These are phyloP conservation scores for Phytopythium mirpurense DNA, from an alignment of 352 stramenopile genomes.

Conservation along the genomic window DNA sequence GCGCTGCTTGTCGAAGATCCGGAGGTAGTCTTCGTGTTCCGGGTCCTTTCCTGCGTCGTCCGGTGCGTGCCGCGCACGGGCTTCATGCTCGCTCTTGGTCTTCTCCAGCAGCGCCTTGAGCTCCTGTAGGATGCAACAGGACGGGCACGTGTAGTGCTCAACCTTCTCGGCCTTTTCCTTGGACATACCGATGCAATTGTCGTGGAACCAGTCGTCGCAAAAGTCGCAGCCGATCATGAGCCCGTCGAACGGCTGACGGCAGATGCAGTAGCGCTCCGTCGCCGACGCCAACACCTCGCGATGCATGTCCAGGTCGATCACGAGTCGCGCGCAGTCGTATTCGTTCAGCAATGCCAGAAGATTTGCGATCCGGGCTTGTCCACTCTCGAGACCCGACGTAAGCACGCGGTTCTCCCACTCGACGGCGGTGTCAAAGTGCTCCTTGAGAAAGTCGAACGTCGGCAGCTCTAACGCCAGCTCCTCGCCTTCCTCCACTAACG, in stretches of 20 bases:
- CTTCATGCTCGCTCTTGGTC: slow-evolving; percentile 50
- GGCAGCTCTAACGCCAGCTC: slow-evolving; percentile 71
- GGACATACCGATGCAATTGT: slow-evolving; percentile 87
- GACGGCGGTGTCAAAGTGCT: slow-evolving; percentile 67
- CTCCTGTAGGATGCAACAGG: slow-evolving; percentile 89
- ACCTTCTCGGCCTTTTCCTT: slow-evolving; percentile 93
- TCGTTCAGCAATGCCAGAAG: slow-evolving; percentile 71
- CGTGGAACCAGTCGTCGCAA: slow-evolving; percentile 89
- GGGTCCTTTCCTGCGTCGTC: background rate
- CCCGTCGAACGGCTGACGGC: slow-evolving; percentile 85
- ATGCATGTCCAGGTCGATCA: slow-evolving; percentile 88
- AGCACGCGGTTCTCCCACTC: slow-evolving; percentile 81
- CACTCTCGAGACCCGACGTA: slow-evolving; percentile 68
- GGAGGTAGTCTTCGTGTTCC: slow-evolving; percentile 62
- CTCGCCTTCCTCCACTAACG: slow-evolving; percentile 77
- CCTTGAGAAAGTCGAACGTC: slow-evolving; percentile 74
- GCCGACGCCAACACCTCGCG: slow-evolving; percentile 89
- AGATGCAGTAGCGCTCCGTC: slow-evolving; percentile 90
- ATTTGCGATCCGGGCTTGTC: slow-evolving; percentile 67
- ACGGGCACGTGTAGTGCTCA: slow-evolving; percentile 94
- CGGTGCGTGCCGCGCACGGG: slow-evolving; percentile 38
- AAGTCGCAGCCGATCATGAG: slow-evolving; percentile 88
- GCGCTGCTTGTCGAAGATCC: slow-evolving; percentile 80
- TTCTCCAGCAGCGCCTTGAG: slow-evolving; percentile 61
- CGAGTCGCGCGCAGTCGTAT: slow-evolving; percentile 65